Base-by-base conservation (phyloP, 139 green algal genomes). In the Haematococcus lacustris region DNA sequence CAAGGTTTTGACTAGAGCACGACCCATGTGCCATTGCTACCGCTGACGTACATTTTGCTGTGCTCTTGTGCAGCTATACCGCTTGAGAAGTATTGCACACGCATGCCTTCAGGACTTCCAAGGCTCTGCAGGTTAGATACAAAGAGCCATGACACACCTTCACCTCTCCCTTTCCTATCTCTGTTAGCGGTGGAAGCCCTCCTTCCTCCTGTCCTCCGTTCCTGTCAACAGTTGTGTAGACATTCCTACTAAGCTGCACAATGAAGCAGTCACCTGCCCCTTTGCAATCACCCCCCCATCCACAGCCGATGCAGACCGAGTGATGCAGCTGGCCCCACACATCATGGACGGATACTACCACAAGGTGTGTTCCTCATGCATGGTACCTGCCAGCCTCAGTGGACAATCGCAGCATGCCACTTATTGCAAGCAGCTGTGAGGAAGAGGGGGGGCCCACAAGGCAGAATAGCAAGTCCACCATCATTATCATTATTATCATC, bases 321-420 rank as follows among this genome's bases (percentile, higher is more conserved):
- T 84, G 25, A 77, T 84, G 1, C 71, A 84, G 70, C 71, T 84
- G n/a, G 74, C 79, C 6, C 79, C 79, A 0, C 51, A 71, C 40
- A 74, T 84, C 51, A 84, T 84, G 79, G 79, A 84, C 34, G 79
- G 75, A 21, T 80, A 78, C 59, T 84, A 84, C 38, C 74, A 84
- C 40, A 84, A 60, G 38, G 33, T 73, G 33, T 50, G 33, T 2
- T 25, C 2, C n/a, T n/a, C n/a, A n/a, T n/a, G n/a, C n/a, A n/a
- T n/a, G n/a, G n/a, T n/a, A n/a, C n/a, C n/a, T n/a, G n/a, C n/a
- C n/a, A n/a, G n/a, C n/a, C n/a, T n/a, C n/a, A n/a, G n/a, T n/a
- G n/a, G n/a, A n/a, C n/a, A n/a, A n/a, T n/a, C n/a, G n/a, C n/a
- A n/a, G n/a, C n/a, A n/a, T n/a, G n/a, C n/a, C n/a, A n/a, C n/a